Conservation (phyloP, 2,329 filamentous ascomycete genomes). For the Verticillium longisporum region DNA sequence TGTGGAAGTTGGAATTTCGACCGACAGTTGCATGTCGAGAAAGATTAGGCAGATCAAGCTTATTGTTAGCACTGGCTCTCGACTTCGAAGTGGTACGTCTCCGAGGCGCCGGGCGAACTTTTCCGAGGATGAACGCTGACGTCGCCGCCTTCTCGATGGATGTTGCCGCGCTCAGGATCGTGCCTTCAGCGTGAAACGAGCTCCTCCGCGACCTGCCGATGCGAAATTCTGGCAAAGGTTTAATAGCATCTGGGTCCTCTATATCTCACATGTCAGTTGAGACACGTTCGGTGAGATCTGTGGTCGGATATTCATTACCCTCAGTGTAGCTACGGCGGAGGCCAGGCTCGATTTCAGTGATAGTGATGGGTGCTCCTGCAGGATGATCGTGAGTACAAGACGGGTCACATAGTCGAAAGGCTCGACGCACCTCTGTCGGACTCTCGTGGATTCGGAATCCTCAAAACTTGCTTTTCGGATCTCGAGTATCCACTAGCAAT, state of each 20-base stretch:
- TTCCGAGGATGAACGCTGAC: conserved; percentile 1
- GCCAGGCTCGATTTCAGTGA: neutral
- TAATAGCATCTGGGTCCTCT: neutral
- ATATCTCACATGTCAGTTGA: neutral
- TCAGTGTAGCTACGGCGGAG: neutral
- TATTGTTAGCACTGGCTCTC: neutral
- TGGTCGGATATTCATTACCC: neutral
- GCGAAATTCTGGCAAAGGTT: neutral
- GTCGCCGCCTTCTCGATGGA: conserved; percentile 12
- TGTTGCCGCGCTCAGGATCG: conserved; percentile 6
- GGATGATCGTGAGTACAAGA: neutral
- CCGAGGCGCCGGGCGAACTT: neutral
- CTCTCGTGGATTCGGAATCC: conserved; percentile 3
- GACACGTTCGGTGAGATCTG: neutral
- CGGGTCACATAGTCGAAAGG: neutral
- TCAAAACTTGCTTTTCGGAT: neutral
- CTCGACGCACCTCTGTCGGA: conserved; percentile 1
- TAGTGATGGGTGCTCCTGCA: neutral
- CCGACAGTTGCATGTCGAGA: conserved; percentile 36
- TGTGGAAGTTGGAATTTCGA: conserved; percentile 37
- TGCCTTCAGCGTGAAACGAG: conserved; percentile 1
- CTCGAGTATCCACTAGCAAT: neutral
- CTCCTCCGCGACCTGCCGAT: neutral
- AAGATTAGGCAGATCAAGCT: conserved; percentile 24
- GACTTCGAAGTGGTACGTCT: neutral